Evolutionary conservation across 1,139 yeast genomes (phyloP), one percentile per base, ranked within the genome.

Genomic region (Suhomyces panamericanus): DNA sequence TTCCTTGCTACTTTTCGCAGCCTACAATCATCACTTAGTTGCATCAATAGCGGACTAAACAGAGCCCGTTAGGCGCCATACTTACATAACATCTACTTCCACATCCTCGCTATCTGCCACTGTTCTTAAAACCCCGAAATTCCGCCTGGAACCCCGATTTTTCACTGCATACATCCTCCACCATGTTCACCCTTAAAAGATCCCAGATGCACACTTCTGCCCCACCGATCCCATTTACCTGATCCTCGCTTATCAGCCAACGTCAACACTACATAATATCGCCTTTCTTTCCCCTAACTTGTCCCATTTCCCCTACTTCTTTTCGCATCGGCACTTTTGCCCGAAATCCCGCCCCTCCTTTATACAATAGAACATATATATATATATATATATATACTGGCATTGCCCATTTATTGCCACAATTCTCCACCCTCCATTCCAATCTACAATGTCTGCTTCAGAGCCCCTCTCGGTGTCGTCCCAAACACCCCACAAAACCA

Each of bases 401-500:
- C n/a, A n/a, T n/a, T n/a, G n/a, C n/a, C 29, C 29, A 10, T 12
- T 10, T 26, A 11, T 26, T 26, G 2, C 29, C 24, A 20, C 24
- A 6, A 4, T 20, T 26, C 29, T 8, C 29, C 29, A 26, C 29
- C 2, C 12, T 26, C 29, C 29, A 26, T 6, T 11, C 28, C 28
- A 10, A 10, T 26, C 29, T 6, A 10, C 29, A 26, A 36, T 36
- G 39, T 12, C 35, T 7, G 30, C 26, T 3, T 32, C 32, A 32
- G 27, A 32, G 9, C 13, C 24, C 16, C 27, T 16, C 35, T 17
- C 47, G 11, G 35, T 44, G 17, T 49, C 51, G 8, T 67, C 76
- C 3, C 81, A 76, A 52, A 66, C 61, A 14, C 67, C 74, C 1
- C 55, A 53, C 28, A 69, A 63, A 48, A 74, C 77, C 33, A 64